phyloP scores from a whole-genome alignment of 1,284 basidiomycete genomes.

The Malassezia sp. region DNA sequence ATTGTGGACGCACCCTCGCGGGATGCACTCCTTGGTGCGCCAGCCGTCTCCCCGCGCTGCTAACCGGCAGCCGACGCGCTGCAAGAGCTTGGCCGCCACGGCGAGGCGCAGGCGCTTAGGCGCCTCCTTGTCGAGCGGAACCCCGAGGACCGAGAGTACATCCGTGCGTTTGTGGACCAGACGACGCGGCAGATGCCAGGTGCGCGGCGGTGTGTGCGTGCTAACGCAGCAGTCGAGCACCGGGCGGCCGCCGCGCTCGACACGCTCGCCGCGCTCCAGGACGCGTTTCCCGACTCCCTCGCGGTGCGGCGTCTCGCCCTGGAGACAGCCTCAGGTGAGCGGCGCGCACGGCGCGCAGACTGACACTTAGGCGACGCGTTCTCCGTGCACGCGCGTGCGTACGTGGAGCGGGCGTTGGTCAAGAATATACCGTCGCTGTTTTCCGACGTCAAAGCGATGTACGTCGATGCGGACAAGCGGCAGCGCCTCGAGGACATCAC shows the following conservation, averaged over 20 bases:
- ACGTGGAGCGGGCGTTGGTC: conserved; percentile 61
- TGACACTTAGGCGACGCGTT: no score
- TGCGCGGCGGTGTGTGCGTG: no score
- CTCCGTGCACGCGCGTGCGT: conserved; percentile 57
- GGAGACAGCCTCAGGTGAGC: no score
- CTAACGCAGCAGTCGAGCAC: conserved; percentile 54
- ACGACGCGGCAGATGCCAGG: no score
- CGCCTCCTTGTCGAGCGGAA: conserved; percentile 70
- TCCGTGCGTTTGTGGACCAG: conserved; percentile 53
- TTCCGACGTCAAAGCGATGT: conserved; percentile 78
- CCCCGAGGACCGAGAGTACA: conserved; percentile 70
- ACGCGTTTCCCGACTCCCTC: conserved; percentile 26
- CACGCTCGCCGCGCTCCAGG: conserved; percentile 21
- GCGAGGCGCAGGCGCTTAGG: conserved; percentile 69
- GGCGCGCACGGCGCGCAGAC: conserved; percentile 17
- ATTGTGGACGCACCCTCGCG: conserved; percentile 46
- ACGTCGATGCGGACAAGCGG: conserved; percentile 58
- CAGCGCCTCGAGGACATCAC: conserved; percentile 62
- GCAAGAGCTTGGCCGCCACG: conserved; percentile 55
- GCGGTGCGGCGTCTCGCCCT: conserved; percentile 32
- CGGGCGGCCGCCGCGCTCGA: conserved; percentile 14
- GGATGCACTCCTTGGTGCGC: conserved; percentile 21
- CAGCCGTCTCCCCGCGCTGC: no score
- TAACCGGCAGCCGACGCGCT: conserved; percentile 49
- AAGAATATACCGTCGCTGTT: conserved; percentile 91